Evolutionary conservation across 2,329 filamentous ascomycete species (phyloP).

Genomic region (Clonostachys rhizophaga): DNA sequence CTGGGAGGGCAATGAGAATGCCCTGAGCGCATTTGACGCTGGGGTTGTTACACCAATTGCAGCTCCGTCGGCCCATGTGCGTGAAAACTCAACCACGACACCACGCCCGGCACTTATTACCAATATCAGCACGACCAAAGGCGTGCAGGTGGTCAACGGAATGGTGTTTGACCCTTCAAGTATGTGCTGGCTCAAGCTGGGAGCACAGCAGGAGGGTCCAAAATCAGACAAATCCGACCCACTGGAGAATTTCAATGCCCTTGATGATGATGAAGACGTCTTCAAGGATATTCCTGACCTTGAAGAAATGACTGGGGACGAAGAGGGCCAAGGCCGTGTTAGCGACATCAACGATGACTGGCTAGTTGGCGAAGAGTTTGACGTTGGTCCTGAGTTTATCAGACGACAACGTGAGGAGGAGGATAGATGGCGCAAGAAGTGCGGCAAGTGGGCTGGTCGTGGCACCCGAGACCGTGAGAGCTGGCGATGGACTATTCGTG

Average conservation of each 20-base stretch:
- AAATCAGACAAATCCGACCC: constrained; percentile 48
- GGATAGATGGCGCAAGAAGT: constrained; percentile 83
- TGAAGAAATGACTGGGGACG: constrained; percentile 59
- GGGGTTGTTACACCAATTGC: constrained; percentile 50
- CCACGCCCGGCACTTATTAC: constrained; percentile 80
- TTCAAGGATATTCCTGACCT: constrained; percentile 95
- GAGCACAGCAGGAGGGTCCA: constrained; percentile 33
- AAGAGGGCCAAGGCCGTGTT: constrained; percentile 41
- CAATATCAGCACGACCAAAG: constrained; percentile 78
- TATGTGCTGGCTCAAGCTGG: constrained; percentile 95
- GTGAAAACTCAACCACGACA: constrained; percentile 54
- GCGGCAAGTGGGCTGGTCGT: constrained; percentile 74
- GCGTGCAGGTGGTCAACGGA: constrained; percentile 89
- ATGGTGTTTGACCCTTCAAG: constrained; percentile 98
- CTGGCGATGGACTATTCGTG: constrained; percentile 75
- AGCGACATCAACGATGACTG: constrained; percentile 71
- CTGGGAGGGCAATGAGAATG: constrained; percentile 97
- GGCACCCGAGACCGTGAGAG: constrained; percentile 50
- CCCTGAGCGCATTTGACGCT: constrained; percentile 71
- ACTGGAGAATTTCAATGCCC: constrained; percentile 61
- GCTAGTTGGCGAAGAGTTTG: constrained; percentile 92
- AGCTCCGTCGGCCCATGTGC: constrained; percentile 19
- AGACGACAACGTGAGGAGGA: constrained; percentile 87
- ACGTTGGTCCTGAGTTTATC: constrained; percentile 93
- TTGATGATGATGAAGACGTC: constrained; percentile 86